Percentiles rank a stretch among this genome's conserved stretches.
phyloP scores from a whole-genome alignment of 148 eudicot genomes.

The Hydrangea macrophylla region DNA sequence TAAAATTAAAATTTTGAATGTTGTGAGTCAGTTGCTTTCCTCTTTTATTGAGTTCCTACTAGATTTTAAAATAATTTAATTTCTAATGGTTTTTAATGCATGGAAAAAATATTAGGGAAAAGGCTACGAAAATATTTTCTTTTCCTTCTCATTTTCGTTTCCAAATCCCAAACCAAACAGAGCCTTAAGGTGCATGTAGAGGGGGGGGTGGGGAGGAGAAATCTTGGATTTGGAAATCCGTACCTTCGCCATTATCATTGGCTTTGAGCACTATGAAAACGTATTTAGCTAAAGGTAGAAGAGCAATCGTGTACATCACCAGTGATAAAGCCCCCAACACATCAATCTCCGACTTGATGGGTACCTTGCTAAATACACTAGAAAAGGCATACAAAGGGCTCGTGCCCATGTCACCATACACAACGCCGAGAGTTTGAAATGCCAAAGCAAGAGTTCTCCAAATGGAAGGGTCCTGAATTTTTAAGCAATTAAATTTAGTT shows the following conservation, averaged over 20 bases:
- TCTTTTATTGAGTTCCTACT: too few relatives aligned
- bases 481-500: conserved; percentile 17
- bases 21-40: too few relatives aligned
- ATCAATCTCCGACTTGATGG: conserved; percentile 75
- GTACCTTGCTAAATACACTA: conserved; percentile 89
- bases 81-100: too few relatives aligned
- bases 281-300: conserved; percentile 79
- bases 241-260: conserved; percentile 98
- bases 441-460: conserved; percentile 77
- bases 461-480: conserved; percentile 56
- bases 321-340: conserved; percentile 84
- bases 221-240: conserved; percentile 1
- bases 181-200: not conserved
- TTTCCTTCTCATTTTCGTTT: too few relatives aligned
- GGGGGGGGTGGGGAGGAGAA: too few relatives aligned
- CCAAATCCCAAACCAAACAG: too few relatives aligned
- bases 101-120: too few relatives aligned
- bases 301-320: conserved; percentile 84
- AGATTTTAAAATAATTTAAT: too few relatives aligned
- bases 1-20: too few relatives aligned
- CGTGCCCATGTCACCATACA: conserved; percentile 96
- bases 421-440: conserved; percentile 98
- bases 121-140: too few relatives aligned
- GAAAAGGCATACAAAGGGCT: conserved; percentile 91
- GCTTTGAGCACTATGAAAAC: conserved; percentile 94